Conservation (phyloP, 2,329 filamentous ascomycete genomes). For the Bipolaris zeicola region DNA sequence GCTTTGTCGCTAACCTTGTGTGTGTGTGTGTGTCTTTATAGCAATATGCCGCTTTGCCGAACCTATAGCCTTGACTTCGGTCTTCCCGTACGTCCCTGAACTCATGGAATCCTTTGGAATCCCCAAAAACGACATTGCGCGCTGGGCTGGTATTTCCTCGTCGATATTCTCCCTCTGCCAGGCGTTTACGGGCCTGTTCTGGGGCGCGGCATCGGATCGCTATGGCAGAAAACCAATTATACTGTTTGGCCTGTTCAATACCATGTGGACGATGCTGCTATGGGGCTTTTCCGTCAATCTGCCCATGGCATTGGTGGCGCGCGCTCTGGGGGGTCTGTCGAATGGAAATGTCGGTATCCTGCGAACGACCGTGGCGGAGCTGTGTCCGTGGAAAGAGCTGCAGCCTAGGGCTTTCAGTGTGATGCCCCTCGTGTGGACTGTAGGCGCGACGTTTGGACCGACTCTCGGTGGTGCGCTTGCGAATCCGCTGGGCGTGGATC, state of each 20-base stretch:
- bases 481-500: constrained; percentile 76
- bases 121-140: constrained; percentile 49
- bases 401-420: constrained; percentile 89
- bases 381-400: constrained; percentile 83
- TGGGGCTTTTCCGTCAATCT: constrained; percentile 85
- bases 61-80: constrained; percentile 89
- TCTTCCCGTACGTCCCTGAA: constrained; percentile 87
- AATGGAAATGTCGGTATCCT: constrained; percentile 90
- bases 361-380: constrained; percentile 87
- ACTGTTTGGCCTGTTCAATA: constrained; percentile 72
- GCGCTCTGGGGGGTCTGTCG: constrained; percentile 78
- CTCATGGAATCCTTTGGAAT: constrained; percentile 51
- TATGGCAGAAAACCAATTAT: constrained; percentile 86
- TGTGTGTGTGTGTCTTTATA: constrained; percentile 44
- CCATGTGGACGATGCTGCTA: constrained; percentile 78
- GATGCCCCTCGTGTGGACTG: constrained; percentile 89
- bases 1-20: constrained; percentile 12
- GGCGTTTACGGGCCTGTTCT: constrained; percentile 83
- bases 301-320: constrained; percentile 76
- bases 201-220: constrained; percentile 81
- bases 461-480: constrained; percentile 84
- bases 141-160: constrained; percentile 85
- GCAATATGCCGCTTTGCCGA: constrained; percentile 92
- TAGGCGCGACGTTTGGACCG: constrained; percentile 87
- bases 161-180: constrained; percentile 79